Base-by-base conservation (phyloP, 1,139 yeast genomes). In the Scheffersomyces lignicola region DNA sequence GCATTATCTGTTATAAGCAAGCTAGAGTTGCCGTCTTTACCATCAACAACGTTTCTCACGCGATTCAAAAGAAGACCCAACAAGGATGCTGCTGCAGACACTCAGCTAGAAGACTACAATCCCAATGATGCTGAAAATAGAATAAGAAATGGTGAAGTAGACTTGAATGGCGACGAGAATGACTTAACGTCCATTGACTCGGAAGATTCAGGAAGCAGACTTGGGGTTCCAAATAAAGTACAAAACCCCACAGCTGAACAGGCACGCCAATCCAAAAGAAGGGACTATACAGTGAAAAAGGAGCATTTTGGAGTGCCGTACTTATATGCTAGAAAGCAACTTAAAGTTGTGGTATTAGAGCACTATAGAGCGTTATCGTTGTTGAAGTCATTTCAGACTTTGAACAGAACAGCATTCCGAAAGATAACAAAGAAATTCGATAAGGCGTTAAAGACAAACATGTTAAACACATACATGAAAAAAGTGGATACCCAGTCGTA, bases 381-480 rank as follows among this genome's bases (percentile, higher is more conserved):
- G 31, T 67, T 92, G 36, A 80, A 81, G 47, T 84, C 94, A 1
- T 92, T 80, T 55, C 73, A 87, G 43, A 71, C 81, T 29, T 60
- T 90, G 47, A 92, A 92, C 58, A 72, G 89, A 24, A 89, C 96
- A 0, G 98, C 95, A 0, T 80, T 90, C 49, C 74, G 96, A 38
- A 92, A 92, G 51, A 81, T 92, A 52, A 72, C 89, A 37, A 92
- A 92, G 53, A 92, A 92, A 58, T 89, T 78, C 54, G 98, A 92
- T 60, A 92, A 92, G 51, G 69, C 83, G 3, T 72, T 83, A 12
- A 58, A 65, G 12, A 69, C 79, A 4, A 48, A 65, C 2, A 61
- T 80, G 13, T 67, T 81, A 18, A 60, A 65, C 1, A 49, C 56
- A 2, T 89, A 82, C 52, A 75, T 87, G 82, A 71, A 69, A 17